Evolutionary conservation across 2,329 filamentous ascomycete species (phyloP).

Genomic region (Emergomyces pasteurianus): DNA sequence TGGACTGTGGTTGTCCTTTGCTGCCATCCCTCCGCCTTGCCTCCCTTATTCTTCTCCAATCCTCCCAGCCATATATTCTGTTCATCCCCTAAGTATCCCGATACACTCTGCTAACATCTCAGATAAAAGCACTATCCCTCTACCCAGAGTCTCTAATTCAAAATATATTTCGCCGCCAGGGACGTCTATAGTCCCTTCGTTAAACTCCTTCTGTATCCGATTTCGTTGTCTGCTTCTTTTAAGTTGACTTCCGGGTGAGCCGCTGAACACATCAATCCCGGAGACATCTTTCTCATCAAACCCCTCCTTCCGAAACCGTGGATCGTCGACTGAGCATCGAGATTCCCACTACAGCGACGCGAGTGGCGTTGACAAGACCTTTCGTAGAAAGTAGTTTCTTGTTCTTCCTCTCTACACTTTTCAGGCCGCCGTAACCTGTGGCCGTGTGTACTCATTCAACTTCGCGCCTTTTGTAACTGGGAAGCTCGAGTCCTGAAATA

Average conservation of each 20-base stretch:
- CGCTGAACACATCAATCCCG: slow-evolving; percentile 9
- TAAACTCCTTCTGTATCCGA: background rate
- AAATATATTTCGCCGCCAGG: too few relatives aligned
- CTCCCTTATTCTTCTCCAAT: background rate
- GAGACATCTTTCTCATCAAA: slow-evolving; percentile 6
- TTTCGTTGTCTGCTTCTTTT: background rate
- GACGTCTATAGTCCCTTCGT: background rate
- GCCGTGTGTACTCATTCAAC: background rate
- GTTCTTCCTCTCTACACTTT: slow-evolving; percentile 13
- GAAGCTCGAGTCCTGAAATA: background rate
- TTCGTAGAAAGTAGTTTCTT: slow-evolving; percentile 12
- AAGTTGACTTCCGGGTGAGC: background rate
- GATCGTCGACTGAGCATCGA: slow-evolving; percentile 8
- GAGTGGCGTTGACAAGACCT: slow-evolving; percentile 7
- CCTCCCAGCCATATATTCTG: background rate
- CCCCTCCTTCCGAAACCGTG: slow-evolving; percentile 7
- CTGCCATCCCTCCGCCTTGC: background rate
- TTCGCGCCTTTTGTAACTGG: background rate
- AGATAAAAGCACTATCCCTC: background rate
- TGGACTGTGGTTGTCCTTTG: background rate
- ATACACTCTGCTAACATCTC: background rate
- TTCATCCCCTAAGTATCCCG: background rate
- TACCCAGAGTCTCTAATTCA: background rate
- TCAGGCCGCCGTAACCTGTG: slow-evolving; percentile 11
- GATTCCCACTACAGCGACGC: slow-evolving; percentile 6